Evolutionary conservation across 75 land plant species (phyloP), one percentile per base, ranked within the genome.

Genomic region (Larix kaempferi): DNA sequence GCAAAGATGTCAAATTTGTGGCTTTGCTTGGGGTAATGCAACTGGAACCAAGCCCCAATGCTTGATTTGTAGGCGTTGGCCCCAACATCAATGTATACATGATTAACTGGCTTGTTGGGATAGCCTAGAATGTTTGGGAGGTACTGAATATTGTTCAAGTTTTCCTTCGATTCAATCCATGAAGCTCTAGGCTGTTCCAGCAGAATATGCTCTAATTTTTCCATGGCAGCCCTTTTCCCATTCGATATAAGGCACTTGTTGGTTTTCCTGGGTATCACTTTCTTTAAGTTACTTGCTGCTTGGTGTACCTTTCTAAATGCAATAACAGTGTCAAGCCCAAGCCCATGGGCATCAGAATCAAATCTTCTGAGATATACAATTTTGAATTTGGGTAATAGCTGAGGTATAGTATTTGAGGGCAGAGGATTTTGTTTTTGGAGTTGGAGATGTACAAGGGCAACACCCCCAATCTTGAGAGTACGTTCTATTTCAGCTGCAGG

Each of bases 1-100:
- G 81, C 82, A 80, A 79, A 88, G 72, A 83, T 75, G 52, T 83
- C 84, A 83, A 92, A 94, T 5, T 86, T 72, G 39, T 76, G 78
- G 72, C 77, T 80, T 71, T 86, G 83, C 15, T 73, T 85, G 23
- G 95, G 98, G 84, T 94, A 94, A 33, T 85, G 41, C 57, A 61
- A 64, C 65, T 74, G 71, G 77, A 95, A 93, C 98, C 98, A 95
- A 13, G 59, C 74, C 2, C 76, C 81, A 22, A 81, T 84, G 74
- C 82, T 86, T 21, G 83, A 82, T 37, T 26, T 73, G 23, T 76
- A 67, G 13, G 76, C 82, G 7, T 83, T 75, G 4, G 84, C 78
- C 16, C 88, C 93, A 0, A 90, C 93, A 56, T 93, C 88, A 61
- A 93, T 77, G 87, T 84, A 91, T 11, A 91, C 83, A 26, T 88